Evolutionary conservation across 2,329 filamentous ascomycete species (phyloP).

Genomic region (Paraphoma sp.): DNA sequence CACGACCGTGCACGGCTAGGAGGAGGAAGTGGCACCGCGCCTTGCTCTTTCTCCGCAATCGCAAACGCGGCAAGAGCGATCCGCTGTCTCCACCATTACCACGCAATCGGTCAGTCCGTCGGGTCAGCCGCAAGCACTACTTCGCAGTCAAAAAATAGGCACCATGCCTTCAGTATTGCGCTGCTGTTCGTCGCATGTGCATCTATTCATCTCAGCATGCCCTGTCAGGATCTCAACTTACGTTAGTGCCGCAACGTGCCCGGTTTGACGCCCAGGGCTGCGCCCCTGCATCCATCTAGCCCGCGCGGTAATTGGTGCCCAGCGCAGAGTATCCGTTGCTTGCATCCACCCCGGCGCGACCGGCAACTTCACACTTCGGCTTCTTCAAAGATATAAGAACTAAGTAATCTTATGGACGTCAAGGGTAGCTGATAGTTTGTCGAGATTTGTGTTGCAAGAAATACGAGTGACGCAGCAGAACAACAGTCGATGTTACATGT

Average conservation of each 20-base stretch:
- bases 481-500: not conserved
- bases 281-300: constrained; percentile 19
- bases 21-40: constrained; percentile 22
- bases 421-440: not conserved
- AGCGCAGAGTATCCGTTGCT: constrained; percentile 16
- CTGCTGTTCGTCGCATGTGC: not conserved
- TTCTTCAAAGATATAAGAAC: too few species aligned
- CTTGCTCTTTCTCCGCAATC: constrained; percentile 30
- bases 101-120: constrained; percentile 9
- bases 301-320: constrained; percentile 10
- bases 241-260: constrained; percentile 4
- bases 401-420: too few species aligned
- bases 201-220: not conserved
- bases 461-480: not conserved
- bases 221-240: not conserved
- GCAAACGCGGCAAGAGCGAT: constrained; percentile 31
- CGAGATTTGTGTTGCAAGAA: not conserved
- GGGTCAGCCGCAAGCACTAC: constrained; percentile 6
- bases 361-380: not conserved
- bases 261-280: constrained; percentile 4
- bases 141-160: not conserved
- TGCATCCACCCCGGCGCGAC: constrained; percentile 2
- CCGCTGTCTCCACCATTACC: constrained; percentile 24
- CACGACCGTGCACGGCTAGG: constrained; percentile 27
- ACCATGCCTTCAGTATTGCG: not conserved